These are phyloP conservation scores for Capsicum chinense DNA, from an alignment of 257 asterid genomes.

Conservation along the genomic window DNA sequence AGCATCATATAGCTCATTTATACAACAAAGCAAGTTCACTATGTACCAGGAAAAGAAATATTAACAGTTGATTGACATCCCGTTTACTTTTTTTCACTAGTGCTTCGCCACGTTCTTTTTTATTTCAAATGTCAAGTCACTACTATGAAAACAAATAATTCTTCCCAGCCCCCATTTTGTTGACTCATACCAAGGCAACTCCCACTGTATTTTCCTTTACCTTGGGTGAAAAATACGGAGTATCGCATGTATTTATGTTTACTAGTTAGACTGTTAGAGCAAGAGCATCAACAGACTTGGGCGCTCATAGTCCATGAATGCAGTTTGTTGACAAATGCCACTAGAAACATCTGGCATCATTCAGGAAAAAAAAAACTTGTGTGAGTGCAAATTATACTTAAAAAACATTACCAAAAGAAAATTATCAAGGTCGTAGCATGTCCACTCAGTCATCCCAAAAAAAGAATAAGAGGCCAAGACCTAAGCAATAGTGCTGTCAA, in stretches of 20 bases:
- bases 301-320: background rate
- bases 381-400: background rate
- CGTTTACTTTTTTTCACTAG: background rate
- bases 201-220: background rate
- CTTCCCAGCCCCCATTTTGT: background rate
- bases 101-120: background rate
- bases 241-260: background rate
- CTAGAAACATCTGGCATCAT: background rate
- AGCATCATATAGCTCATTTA: slow-evolving; percentile 1
- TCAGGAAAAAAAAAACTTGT: background rate
- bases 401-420: slow-evolving; percentile 1
- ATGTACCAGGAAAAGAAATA: background rate
- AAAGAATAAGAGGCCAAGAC: slow-evolving; percentile 17
- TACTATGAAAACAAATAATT: background rate
- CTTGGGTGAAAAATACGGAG: background rate
- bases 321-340: slow-evolving; percentile 12
- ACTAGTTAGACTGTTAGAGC: background rate
- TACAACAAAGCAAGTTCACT: background rate
- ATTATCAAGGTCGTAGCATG: background rate
- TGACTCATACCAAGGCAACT: background rate
- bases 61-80: background rate
- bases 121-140: slow-evolving; percentile 16
- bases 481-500: slow-evolving; percentile 7
- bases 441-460: background rate
- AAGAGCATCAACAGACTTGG: background rate